Evolutionary conservation across 179 eudicot species (phyloP), one percentile per base, ranked within the genome.

Genomic region (Camellia oleifera): DNA sequence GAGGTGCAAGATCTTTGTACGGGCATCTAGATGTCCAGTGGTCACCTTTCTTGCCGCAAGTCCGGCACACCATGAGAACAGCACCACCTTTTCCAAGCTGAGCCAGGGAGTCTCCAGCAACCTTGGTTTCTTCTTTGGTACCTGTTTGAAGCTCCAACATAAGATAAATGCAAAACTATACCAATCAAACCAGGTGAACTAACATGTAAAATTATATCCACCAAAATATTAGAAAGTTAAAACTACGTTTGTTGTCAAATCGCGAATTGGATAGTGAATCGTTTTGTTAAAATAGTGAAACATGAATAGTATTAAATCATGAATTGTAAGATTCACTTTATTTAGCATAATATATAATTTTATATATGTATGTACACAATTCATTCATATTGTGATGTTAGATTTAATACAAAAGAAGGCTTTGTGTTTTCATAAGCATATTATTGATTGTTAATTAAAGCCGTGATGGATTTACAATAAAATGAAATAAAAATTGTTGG

Each of bases 1-100:
- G 87, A 56, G 87, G 86, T 0, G 92, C 89, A 0, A 91, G 88
- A 78, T 88, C 93, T 86, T 90, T 91, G 87, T 90, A 91, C 7
- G 94, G 93, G 67, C 94, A 91, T 72, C 83, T 75, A 7, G 91
- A 77, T 23, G 90, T 88, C 94, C 94, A 91, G 86, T 91, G 94
- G 66, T 91, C 93, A 53, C 94, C 94, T 69, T 86, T 91, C 82
- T 90, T 88, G 62, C 90, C 91, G 84, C 93, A 91, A 23, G 88
- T 90, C 76, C 93, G 80, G 81, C 94, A 91, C 54, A 88, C 81
- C 91, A 86, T 91, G 75, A 91, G 91, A 77, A 80, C 88, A 56
- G 87, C 93, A 56, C 94, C 92, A 58, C 83, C 85, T 82, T 83
- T 88, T 45, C 85, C 85, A 45, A 88, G 82, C 79, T 81, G 87